A percentile compares a stretch with the other conserved stretches of the same genome.
Evolutionary conservation across 2,329 filamentous ascomycete species (phyloP).

Genomic region (Fusarium tuaranense): DNA sequence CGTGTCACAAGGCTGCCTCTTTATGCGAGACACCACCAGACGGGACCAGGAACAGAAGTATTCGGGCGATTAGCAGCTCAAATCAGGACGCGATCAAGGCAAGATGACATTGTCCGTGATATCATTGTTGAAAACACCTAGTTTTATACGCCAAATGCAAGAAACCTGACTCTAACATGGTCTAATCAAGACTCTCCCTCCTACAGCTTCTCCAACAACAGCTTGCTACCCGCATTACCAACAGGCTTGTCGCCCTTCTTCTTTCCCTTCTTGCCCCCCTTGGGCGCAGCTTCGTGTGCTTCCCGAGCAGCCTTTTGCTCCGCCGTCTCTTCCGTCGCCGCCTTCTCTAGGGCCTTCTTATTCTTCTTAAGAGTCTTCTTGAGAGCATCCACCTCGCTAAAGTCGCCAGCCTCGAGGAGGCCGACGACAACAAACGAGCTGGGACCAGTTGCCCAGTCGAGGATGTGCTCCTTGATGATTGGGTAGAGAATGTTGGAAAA

Average conservation of each 20-base stretch:
- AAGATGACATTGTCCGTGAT: conserved; percentile 36
- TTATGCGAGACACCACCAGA: not conserved
- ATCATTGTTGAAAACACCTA: conserved; percentile 40
- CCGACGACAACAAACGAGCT: conserved; percentile 90
- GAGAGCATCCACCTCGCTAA: conserved; percentile 74
- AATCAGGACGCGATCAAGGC: conserved; percentile 2
- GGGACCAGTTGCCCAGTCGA: conserved; percentile 87
- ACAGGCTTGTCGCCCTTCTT: conserved; percentile 59
- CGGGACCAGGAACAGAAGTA: not conserved
- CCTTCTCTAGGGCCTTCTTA: conserved; percentile 76
- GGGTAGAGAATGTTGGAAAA: conserved; percentile 88
- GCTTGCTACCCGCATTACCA: conserved; percentile 72
- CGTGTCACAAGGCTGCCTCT: conserved; percentile 5
- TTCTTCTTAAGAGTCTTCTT: conserved; percentile 78
- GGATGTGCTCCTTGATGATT: conserved; percentile 78
- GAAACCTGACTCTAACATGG: conserved; percentile 19
- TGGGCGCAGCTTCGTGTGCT: conserved; percentile 59
- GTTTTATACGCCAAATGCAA: conserved; percentile 42
- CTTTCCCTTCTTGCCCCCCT: conserved; percentile 56
- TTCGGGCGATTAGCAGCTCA: not conserved
- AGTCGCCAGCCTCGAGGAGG: conserved; percentile 80
- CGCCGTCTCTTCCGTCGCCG: conserved; percentile 68
- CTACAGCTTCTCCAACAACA: conserved; percentile 70
- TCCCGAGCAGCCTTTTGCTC: conserved; percentile 65
- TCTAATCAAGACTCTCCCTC: conserved; percentile 3